These are phyloP conservation scores for Termitomyces bulborhizus DNA, from an alignment of 768 basidiomycete species.

Conservation along the genomic window DNA sequence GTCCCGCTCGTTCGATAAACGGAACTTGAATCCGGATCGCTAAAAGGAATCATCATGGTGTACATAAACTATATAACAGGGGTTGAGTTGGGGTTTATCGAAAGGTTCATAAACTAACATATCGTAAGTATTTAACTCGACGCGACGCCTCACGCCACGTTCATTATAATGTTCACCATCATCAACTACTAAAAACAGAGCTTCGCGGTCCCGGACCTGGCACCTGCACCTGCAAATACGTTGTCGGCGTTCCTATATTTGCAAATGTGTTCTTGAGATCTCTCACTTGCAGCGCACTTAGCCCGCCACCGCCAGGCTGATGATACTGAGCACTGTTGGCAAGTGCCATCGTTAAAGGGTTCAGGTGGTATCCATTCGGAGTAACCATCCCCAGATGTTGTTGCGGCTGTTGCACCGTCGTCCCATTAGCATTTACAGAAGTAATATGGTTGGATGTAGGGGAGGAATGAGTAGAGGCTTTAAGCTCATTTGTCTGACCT, in stretches of 20 bases:
- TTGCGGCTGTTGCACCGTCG: constrained; percentile 27
- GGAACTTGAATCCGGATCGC: neutral
- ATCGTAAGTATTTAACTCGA: constrained; percentile 1
- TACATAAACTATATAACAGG: constrained; percentile 1
- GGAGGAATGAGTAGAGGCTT: constrained; percentile 12
- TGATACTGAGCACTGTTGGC: constrained; percentile 28
- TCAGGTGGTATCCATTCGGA: constrained; percentile 44
- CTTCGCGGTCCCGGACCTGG: constrained; percentile 11
- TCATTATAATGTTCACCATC: neutral
- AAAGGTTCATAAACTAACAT: neutral
- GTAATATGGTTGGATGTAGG: neutral
- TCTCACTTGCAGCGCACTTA: constrained; percentile 56
- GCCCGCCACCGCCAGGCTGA: constrained; percentile 27
- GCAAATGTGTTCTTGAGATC: constrained; percentile 52
- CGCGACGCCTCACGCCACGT: neutral
- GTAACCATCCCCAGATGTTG: constrained; percentile 16
- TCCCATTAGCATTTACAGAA: constrained; percentile 13
- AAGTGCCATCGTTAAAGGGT: constrained; percentile 29
- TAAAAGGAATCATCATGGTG: neutral
- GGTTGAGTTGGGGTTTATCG: neutral
- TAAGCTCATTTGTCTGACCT: constrained; percentile 17
- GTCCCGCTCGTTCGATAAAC: too few species aligned
- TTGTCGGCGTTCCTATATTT: constrained; percentile 26
- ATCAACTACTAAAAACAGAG: constrained; percentile 13
- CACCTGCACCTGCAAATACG: constrained; percentile 13